Conservation (phyloP, 2,329 filamentous ascomycete species). For the Thielaviopsis musarum region DNA sequence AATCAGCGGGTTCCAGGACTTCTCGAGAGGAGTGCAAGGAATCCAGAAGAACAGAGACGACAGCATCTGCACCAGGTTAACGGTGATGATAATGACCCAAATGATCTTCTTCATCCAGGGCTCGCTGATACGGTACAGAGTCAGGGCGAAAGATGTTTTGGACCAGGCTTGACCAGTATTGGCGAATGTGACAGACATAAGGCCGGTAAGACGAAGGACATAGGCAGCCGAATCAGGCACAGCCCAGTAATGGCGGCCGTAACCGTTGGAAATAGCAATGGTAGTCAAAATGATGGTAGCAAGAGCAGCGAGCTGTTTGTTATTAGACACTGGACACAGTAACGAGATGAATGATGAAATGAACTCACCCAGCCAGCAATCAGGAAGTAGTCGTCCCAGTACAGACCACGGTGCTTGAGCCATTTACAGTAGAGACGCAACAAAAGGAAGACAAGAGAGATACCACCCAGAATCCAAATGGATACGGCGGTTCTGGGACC, state of each 20-base stretch:
- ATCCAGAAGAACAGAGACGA: conserved; percentile 17
- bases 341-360: not conserved
- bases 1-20: conserved; percentile 14
- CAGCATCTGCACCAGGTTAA: conserved; percentile 16
- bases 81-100: conserved; percentile 17
- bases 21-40: conserved; percentile 16
- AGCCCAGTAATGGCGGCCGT: conserved; percentile 13
- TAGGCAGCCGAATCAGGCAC: conserved; percentile 4
- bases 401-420: conserved; percentile 20
- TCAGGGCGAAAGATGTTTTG: conserved; percentile 19
- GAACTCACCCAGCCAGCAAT: conserved; percentile 17
- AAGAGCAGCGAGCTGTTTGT: conserved; percentile 2
- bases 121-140: conserved; percentile 17
- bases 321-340: not conserved
- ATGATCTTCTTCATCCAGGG: conserved; percentile 15
- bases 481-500: conserved; percentile 4
- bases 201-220: conserved; percentile 3
- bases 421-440: conserved; percentile 23
- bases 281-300: conserved; percentile 12
- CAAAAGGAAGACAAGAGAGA: conserved; percentile 14
- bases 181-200: conserved; percentile 7
- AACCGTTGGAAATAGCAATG: conserved; percentile 13
- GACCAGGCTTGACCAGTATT: conserved; percentile 14
- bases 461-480: conserved; percentile 10
- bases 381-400: conserved; percentile 23